Evolutionary conservation across 2,329 filamentous ascomycete genomes (phyloP), one percentile per base, ranked within the genome.

Genomic region (Biscogniauxia marginata): DNA sequence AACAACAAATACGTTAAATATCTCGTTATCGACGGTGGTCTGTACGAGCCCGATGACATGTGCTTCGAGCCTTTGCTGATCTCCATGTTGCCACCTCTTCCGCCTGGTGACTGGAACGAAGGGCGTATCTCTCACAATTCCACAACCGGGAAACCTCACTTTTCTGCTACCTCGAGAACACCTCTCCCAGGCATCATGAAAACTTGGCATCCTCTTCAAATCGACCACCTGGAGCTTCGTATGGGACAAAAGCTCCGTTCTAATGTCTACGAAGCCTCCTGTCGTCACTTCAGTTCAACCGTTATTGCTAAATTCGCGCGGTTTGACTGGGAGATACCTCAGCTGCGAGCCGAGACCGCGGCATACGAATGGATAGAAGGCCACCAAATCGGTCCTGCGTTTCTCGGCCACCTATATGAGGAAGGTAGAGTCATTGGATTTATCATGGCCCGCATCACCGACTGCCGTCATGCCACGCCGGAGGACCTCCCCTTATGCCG

Each of bases 331-430:
- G 22, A 67, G 48, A 63, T 54, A 23, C 53, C 54, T 2, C 53
- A 50, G n/a, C 20, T 63, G 2, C 64, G 67, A 55, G 44, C 43
- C 0, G 65, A 71, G 51, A 69, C 65, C 30, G 47, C 52, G 0
- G 61, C 64, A 1, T 70, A 69, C 49, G 19, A 55, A 21, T 66
- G 60, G 63, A 64, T 69, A 8, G 50, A 65, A 0, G 65, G 57
- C 24, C 20, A 46, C 30, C 54, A 48, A 5, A 57, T 69, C 24
- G 63, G 58, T 13, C 61, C 67, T 0, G 19, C 16, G 16, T 69
- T 69, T 24, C 59, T 70, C 8, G 68, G 69, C 16, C 67, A 73
- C 57, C 13, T 73, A 7, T 61, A 60, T 30, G 70, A 74, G 61
- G 65, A 59, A 1, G 65, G 64, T 1, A 50, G 69, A 47, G 65